Conservation (phyloP, 768 basidiomycete genomes). For the Boletus patriciae region DNA sequence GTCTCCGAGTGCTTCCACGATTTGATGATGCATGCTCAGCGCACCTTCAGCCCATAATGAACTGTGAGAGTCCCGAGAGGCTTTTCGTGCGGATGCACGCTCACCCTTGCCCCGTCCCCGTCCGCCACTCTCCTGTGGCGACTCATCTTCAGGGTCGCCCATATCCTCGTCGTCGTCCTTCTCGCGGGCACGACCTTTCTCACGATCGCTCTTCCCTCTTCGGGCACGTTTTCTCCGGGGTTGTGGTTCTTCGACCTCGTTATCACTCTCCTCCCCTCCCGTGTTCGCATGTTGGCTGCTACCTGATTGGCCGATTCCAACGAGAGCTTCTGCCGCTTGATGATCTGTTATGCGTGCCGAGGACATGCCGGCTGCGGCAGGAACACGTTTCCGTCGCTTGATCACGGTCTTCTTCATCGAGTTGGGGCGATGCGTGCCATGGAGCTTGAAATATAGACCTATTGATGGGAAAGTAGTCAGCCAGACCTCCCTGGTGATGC, state of each 20-base stretch:
- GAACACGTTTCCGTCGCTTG: slow-evolving; percentile 96
- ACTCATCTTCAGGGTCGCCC: slow-evolving; percentile 42
- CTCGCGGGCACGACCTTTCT: slow-evolving; percentile 37
- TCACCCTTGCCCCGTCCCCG: slow-evolving; percentile 38
- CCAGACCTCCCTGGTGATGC: not conserved
- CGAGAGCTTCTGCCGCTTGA: slow-evolving; percentile 86
- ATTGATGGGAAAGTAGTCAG: slow-evolving; percentile 22
- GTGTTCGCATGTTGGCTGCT: slow-evolving; percentile 37
- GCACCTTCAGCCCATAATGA: slow-evolving; percentile 36
- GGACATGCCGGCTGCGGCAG: slow-evolving; percentile 63
- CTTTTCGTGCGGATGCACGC: slow-evolving; percentile 36
- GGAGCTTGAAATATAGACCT: slow-evolving; percentile 98
- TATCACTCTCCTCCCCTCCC: slow-evolving; percentile 44
- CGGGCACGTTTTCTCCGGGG: slow-evolving; percentile 62
- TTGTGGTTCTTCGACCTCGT: slow-evolving; percentile 41
- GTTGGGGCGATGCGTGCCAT: slow-evolving; percentile 94
- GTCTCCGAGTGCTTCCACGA: slow-evolving; percentile 36
- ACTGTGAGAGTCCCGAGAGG: slow-evolving; percentile 37
- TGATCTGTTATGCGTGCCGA: slow-evolving; percentile 70
- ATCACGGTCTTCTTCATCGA: slow-evolving; percentile 99
- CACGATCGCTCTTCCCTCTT: slow-evolving; percentile 38
- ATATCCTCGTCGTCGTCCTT: slow-evolving; percentile 51
- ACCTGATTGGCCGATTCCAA: slow-evolving; percentile 68
- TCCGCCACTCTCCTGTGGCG: slow-evolving; percentile 33
- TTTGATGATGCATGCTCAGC: slow-evolving; percentile 36